Evolutionary conservation across 371 early-diverging fungal species (phyloP), one percentile per base, ranked within the genome.

Genomic region (Rhizomucor pusillus): DNA sequence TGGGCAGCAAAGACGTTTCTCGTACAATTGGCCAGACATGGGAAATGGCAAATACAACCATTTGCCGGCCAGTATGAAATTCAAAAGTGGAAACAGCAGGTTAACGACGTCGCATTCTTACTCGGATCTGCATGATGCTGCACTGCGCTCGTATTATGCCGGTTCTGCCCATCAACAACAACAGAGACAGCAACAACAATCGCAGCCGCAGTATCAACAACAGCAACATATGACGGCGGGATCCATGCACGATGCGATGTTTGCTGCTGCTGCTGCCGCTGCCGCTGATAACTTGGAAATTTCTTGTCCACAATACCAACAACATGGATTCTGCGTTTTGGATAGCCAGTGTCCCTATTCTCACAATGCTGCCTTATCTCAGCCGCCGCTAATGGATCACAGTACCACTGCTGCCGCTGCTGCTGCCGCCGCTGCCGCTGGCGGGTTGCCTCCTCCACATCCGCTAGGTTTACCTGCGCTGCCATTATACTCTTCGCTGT

Each of bases 341-440:
- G 84, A 83, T 19, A 81, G 83, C 7, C 67, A 79, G 35, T 87
- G 88, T 51, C 71, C 77, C 24, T 87, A 65, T 56, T 52, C 72
- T 9, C 85, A 84, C 54, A 63, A 65, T 1, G 57, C 62, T n/a
- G n/a, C n/a, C n/a, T n/a, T n/a, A n/a, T n/a, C n/a, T n/a, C n/a
- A n/a, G n/a, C n/a, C n/a, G n/a, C n/a, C n/a, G n/a, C n/a, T n/a
- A n/a, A n/a, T n/a, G n/a, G n/a, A n/a, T n/a, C n/a, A n/a, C n/a
- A n/a, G n/a, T n/a, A n/a, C n/a, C n/a, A n/a, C n/a, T n/a, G n/a
- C n/a, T n/a, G n/a, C 65, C 25, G 39, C 63, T 18, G 45, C 69
- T 34, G 37, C 7, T 11, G 20, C 50, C 40, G 6, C 47, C 16
- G 37, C 47, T 6, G 39, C 35, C 22, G 47, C 46, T 6, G 47